phyloP scores from a whole-genome alignment of 2,329 filamentous ascomycete genomes.

The Bipolaris victoriae region DNA sequence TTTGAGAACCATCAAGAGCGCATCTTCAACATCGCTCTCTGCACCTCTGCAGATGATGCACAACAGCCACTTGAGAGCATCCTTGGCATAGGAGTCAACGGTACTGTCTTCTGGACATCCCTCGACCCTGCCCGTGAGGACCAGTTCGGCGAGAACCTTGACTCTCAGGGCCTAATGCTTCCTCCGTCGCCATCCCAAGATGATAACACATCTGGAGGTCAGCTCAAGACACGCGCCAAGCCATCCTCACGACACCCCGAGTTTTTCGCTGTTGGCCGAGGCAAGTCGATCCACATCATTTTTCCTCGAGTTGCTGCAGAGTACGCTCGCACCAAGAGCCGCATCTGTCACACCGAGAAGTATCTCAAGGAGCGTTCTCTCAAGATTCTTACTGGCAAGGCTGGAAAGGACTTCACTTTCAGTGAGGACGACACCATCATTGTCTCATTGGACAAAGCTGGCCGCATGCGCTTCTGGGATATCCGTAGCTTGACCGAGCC shows the following conservation, averaged over 20 bases:
- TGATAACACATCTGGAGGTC: conserved; percentile 87
- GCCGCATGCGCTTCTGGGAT: conserved; percentile 97
- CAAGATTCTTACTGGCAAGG: conserved; percentile 96
- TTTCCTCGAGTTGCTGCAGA: conserved; percentile 62
- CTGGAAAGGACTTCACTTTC: conserved; percentile 97
- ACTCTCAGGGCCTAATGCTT: conserved; percentile 85
- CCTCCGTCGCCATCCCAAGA: conserved; percentile 85
- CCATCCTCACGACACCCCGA: conserved; percentile 87
- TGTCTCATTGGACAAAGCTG: conserved; percentile 95
- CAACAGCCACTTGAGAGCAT: conserved; percentile 67
- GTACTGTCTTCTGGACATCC: conserved; percentile 93
- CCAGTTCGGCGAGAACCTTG: conserved; percentile 78
- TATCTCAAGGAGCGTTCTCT: conserved; percentile 85
- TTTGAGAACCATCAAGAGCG: conserved; percentile 92
- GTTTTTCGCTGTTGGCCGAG: conserved; percentile 92
- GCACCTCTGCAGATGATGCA: conserved; percentile 64
- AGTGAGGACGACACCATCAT: conserved; percentile 95
- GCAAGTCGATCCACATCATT: conserved; percentile 94
- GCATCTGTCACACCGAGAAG: conserved; percentile 81
- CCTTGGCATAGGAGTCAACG: conserved; percentile 91
- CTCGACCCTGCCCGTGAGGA: conserved; percentile 55
- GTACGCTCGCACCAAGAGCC: conserved; percentile 60
- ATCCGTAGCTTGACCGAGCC: conserved; percentile 74
- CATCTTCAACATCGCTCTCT: conserved; percentile 91
- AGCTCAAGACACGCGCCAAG: conserved; percentile 93